phyloP scores from a whole-genome alignment of 306 rosid genomes.

The Argentina anserina region DNA sequence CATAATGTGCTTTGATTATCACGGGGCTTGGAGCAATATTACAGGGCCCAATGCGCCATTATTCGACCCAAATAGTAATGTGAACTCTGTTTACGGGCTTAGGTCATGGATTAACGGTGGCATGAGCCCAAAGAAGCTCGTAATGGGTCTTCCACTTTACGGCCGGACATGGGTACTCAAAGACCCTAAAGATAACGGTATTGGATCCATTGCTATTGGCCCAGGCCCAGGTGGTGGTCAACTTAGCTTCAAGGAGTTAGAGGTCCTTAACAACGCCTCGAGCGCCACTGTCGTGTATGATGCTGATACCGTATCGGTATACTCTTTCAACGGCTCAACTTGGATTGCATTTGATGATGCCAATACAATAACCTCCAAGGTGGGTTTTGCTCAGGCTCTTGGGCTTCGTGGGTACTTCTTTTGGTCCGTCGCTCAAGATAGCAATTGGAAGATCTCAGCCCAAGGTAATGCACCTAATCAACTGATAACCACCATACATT shows the following conservation, averaged over 20 bases:
- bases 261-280: conserved; percentile 1
- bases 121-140: conserved; percentile 28
- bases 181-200: conserved; percentile 31
- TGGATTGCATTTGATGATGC: conserved; percentile 66
- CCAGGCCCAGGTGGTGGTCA: conserved; percentile 54
- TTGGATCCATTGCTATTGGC: conserved; percentile 44
- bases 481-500: background rate
- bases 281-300: conserved; percentile 31
- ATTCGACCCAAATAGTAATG: conserved; percentile 41
- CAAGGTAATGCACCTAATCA: conserved; percentile 27
- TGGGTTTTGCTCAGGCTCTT: conserved; percentile 63
- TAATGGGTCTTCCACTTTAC: conserved; percentile 64
- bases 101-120: conserved; percentile 59
- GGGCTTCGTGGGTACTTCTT: conserved; percentile 75
- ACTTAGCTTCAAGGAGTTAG: conserved; percentile 19
- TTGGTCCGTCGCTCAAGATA: conserved; percentile 61
- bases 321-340: conserved; percentile 27
- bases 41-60: conserved; percentile 46
- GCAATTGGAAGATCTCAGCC: conserved; percentile 27
- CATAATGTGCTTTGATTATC: conserved; percentile 55
- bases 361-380: conserved; percentile 26
- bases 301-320: conserved; percentile 27
- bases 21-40: conserved; percentile 47
- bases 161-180: conserved; percentile 56
- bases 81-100: conserved; percentile 43